Evolutionary conservation across 345 rosid species (phyloP).

Genomic region (Sonneratia alba): DNA sequence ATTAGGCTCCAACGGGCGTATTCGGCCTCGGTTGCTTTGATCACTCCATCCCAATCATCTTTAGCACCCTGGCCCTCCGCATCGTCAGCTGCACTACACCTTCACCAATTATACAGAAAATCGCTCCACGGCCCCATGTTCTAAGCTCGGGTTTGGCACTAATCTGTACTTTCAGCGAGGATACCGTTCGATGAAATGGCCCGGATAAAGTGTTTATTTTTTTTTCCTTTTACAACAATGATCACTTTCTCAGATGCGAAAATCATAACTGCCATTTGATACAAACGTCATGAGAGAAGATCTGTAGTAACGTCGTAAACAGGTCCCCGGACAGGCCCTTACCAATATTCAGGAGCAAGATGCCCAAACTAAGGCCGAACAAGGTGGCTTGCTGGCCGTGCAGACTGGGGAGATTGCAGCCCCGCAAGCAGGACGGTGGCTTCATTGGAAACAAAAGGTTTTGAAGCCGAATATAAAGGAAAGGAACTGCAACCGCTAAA

Average conservation of each 20-base stretch:
- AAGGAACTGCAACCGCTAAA: no score
- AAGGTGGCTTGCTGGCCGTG: slow-evolving; percentile 44
- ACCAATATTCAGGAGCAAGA: slow-evolving; percentile 44
- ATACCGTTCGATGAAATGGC: slow-evolving; percentile 59
- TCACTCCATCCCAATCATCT: slow-evolving; percentile 41
- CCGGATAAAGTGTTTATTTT: slow-evolving; percentile 21
- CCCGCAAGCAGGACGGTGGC: slow-evolving; percentile 60
- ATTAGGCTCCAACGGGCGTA: slow-evolving; percentile 83
- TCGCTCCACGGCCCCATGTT: slow-evolving; percentile 42
- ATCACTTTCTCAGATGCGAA: slow-evolving; percentile 49
- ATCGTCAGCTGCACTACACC: slow-evolving; percentile 54
- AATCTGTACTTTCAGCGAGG: slow-evolving; percentile 60
- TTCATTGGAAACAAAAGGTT: slow-evolving; percentile 36
- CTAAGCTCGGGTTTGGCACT: slow-evolving; percentile 49
- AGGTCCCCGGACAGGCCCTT: slow-evolving; percentile 38
- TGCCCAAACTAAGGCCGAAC: slow-evolving; percentile 42
- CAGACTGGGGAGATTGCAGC: slow-evolving; percentile 67
- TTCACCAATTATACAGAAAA: slow-evolving; percentile 34
- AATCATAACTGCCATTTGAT: slow-evolving; percentile 44
- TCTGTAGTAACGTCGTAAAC: slow-evolving; percentile 66
- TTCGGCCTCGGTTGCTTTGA: slow-evolving; percentile 45
- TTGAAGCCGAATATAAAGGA: not conserved
- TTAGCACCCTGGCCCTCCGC: slow-evolving; percentile 33
- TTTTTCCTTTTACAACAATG: slow-evolving; percentile 67
- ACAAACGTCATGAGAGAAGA: slow-evolving; percentile 40